Evolutionary conservation across 345 rosid genomes (phyloP).

Genomic region (Salix brachista): DNA sequence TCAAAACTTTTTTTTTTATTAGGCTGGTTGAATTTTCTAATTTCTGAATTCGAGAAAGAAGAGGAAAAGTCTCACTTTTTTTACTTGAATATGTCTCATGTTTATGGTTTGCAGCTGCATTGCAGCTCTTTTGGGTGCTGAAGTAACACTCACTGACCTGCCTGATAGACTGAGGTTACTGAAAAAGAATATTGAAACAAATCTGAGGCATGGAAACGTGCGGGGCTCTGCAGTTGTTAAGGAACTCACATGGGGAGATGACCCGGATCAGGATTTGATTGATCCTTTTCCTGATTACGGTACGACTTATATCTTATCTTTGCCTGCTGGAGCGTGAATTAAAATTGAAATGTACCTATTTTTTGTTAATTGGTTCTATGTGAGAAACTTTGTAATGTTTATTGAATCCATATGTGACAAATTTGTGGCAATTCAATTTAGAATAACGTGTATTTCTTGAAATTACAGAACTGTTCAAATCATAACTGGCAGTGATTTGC

Average conservation of each 20-base stretch:
- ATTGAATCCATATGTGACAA: too few relatives aligned
- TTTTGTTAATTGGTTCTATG: too few relatives aligned
- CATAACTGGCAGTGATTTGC: too few relatives aligned
- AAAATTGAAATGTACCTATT: too few relatives aligned
- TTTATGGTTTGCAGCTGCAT: constrained; percentile 52
- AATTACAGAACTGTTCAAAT: too few relatives aligned
- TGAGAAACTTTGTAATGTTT: too few relatives aligned
- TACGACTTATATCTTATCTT: constrained; percentile 16
- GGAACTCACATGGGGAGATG: constrained; percentile 84
- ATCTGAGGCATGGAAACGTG: constrained; percentile 39
- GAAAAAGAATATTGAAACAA: constrained; percentile 65
- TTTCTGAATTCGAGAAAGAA: background rate
- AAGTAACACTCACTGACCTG: constrained; percentile 76
- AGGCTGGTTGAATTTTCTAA: background rate
- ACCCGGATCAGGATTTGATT: constrained; percentile 49
- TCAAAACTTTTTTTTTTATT: background rate
- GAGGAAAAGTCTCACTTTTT: background rate
- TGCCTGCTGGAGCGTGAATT: background rate
- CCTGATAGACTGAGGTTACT: constrained; percentile 78
- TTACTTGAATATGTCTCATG: constrained; percentile 1
- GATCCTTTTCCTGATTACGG: constrained; percentile 77
- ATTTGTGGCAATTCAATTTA: too few relatives aligned
- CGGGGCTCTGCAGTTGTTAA: constrained; percentile 63
- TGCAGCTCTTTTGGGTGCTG: constrained; percentile 81
- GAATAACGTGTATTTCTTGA: too few relatives aligned